Evolutionary conservation across 148 eudicot genomes (phyloP).

Genomic region (Vaccinium myrtillus): DNA sequence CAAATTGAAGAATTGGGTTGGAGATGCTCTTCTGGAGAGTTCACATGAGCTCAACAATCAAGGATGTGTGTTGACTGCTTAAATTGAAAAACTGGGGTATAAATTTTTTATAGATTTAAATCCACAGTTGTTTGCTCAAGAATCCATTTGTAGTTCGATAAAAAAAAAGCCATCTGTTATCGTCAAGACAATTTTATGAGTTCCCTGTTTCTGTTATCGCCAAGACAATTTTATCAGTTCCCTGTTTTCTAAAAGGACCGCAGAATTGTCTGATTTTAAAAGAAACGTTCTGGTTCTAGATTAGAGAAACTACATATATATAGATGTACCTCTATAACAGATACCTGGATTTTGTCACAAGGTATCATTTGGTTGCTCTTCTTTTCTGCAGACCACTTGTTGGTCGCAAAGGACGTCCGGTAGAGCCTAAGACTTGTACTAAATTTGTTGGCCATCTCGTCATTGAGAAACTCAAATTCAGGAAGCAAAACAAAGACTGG

Average conservation of each 20-base stretch:
- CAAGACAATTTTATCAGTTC: neutral
- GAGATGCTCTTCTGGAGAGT: no score
- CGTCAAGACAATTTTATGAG: neutral
- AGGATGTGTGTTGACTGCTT: neutral
- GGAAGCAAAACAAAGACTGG: conserved; percentile 27
- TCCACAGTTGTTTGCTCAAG: neutral
- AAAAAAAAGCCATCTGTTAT: neutral
- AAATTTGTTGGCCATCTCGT: conserved; percentile 48
- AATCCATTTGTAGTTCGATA: no score
- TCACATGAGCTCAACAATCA: no score
- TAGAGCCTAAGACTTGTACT: conserved; percentile 21
- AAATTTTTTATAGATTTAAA: neutral
- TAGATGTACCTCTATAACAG: no score
- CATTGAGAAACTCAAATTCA: conserved; percentile 32
- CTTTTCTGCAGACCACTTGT: conserved; percentile 50
- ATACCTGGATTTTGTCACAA: neutral
- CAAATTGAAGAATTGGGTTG: no score
- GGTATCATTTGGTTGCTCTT: conserved; percentile 6
- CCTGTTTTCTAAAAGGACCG: neutral
- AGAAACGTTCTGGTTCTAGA: neutral
- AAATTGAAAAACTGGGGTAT: neutral
- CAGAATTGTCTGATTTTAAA: neutral
- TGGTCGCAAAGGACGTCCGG: conserved; percentile 26
- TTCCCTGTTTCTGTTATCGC: neutral
- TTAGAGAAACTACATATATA: no score